A percentile compares a stretch with the other conserved stretches of the same genome.
These are phyloP conservation scores for Pseudozyma sp. DNA, from an alignment of 1,284 basidiomycete species.

Conservation along the genomic window DNA sequence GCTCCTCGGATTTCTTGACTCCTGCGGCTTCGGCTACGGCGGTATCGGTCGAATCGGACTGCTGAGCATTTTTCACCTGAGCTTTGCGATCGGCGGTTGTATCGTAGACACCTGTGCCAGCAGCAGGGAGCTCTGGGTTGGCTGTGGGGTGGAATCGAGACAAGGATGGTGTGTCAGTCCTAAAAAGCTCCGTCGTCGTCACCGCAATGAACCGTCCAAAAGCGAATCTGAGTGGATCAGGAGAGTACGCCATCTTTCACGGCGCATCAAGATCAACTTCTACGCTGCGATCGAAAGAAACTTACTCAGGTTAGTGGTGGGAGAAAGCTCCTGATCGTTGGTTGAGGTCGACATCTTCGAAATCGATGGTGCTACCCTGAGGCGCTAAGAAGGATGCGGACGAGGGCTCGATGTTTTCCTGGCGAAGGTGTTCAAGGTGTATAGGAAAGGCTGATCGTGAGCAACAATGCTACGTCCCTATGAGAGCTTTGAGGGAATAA, in stretches of 20 bases:
- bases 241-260: too few relatives aligned
- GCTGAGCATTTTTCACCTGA: background rate
- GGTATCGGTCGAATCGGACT: slow-evolving; percentile 6
- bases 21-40: slow-evolving; percentile 9
- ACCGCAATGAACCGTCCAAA: too few relatives aligned
- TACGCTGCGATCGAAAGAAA: background rate
- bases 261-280: too few relatives aligned
- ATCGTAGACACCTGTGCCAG: slow-evolving; percentile 36
- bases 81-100: slow-evolving; percentile 3
- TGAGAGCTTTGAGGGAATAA: too few relatives aligned
- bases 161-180: background rate
- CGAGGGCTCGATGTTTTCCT: too few relatives aligned
- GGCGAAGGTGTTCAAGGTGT: too few relatives aligned
- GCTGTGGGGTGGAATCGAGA: too few relatives aligned
- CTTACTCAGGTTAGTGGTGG: slow-evolving; percentile 34
- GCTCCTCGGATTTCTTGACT: background rate
- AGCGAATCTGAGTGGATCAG: background rate
- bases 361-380: too few relatives aligned
- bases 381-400: too few relatives aligned
- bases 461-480: too few relatives aligned
- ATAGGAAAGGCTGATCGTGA: too few relatives aligned
- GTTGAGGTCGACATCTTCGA: slow-evolving; percentile 12
- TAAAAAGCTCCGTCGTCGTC: background rate
- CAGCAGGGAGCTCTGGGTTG: slow-evolving; percentile 32
- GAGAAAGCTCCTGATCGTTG: slow-evolving; percentile 17